A percentile compares a stretch with the other conserved stretches of the same genome.
phyloP scores from a whole-genome alignment of 371 early-diverging fungal species.

The Catenaria anguillulae region DNA sequence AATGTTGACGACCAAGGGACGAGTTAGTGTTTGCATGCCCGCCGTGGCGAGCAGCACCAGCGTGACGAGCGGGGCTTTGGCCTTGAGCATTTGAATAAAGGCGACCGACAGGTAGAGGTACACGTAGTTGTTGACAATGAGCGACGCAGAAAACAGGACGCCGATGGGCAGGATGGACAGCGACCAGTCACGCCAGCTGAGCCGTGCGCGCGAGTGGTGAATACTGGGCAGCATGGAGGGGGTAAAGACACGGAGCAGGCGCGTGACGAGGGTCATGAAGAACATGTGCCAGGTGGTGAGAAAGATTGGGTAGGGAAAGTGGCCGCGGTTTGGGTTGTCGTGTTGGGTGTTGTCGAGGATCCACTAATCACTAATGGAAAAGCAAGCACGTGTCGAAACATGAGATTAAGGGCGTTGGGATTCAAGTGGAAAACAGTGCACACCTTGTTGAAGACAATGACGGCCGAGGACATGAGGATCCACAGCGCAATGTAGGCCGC shows the following conservation, averaged over 20 bases:
- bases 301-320: slow-evolving; percentile 15
- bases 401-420: background rate
- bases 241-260: slow-evolving; percentile 12
- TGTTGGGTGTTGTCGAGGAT: too few species aligned
- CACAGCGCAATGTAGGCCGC: slow-evolving; percentile 4
- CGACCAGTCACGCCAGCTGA: slow-evolving; percentile 8
- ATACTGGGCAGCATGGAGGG: slow-evolving; percentile 13
- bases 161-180: slow-evolving; percentile 17
- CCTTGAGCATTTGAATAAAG: slow-evolving; percentile 23
- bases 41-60: slow-evolving; percentile 11
- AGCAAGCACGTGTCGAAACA: too few species aligned
- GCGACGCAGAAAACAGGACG: slow-evolving; percentile 13
- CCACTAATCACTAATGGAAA: background rate
- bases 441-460: slow-evolving; percentile 6
- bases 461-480: slow-evolving; percentile 3
- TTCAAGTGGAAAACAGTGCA: background rate
- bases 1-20: slow-evolving; percentile 11
- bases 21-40: slow-evolving; percentile 9
- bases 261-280: slow-evolving; percentile 19
- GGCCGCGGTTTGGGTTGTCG: too few species aligned
- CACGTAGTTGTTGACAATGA: slow-evolving; percentile 19
- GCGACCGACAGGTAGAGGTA: slow-evolving; percentile 17
- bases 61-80: slow-evolving; percentile 18
- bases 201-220: slow-evolving; percentile 10
- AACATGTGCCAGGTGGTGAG: slow-evolving; percentile 20